Evolutionary conservation across 1,284 basidiomycete genomes (phyloP).

Genomic region (Sanghuangporus weigelae): DNA sequence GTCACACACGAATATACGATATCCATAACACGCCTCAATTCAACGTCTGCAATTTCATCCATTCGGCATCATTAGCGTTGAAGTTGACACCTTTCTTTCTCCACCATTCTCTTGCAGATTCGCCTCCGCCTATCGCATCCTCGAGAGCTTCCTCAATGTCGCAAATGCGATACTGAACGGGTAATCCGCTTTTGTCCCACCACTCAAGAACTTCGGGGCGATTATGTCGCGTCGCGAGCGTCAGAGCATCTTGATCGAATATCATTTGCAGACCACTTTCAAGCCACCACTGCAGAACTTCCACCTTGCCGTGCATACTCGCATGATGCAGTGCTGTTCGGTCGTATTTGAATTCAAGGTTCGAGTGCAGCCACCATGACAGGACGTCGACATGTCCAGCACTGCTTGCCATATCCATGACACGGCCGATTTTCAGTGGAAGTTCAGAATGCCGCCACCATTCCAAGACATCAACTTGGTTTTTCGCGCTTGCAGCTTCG

Average conservation of each 20-base stretch:
- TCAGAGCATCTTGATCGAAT: slow-evolving; percentile 74
- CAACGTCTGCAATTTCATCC: slow-evolving; percentile 73
- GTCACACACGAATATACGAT: background rate
- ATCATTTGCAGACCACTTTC: slow-evolving; percentile 67
- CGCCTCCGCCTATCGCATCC: slow-evolving; percentile 72
- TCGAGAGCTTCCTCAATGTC: slow-evolving; percentile 84
- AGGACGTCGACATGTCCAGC: slow-evolving; percentile 66
- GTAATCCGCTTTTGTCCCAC: slow-evolving; percentile 75
- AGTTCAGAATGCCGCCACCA: slow-evolving; percentile 68
- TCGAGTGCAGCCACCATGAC: slow-evolving; percentile 78
- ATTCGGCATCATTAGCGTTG: slow-evolving; percentile 72
- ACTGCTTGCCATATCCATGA: slow-evolving; percentile 74
- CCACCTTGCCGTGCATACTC: slow-evolving; percentile 72
- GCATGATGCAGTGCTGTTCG: slow-evolving; percentile 69
- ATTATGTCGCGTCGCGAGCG: slow-evolving; percentile 73
- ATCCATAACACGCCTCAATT: slow-evolving; percentile 37
- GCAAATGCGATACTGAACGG: slow-evolving; percentile 78
- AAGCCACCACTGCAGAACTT: slow-evolving; percentile 80
- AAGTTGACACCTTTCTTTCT: slow-evolving; percentile 71
- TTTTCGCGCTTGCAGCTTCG: slow-evolving; percentile 69
- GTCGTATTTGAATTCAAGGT: slow-evolving; percentile 72
- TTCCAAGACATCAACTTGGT: slow-evolving; percentile 63
- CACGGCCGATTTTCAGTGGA: slow-evolving; percentile 71
- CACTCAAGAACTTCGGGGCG: slow-evolving; percentile 77
- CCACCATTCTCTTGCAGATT: slow-evolving; percentile 72